phyloP scores from a whole-genome alignment of 371 early-diverging fungal species.

The Saksenaea oblongispora region DNA sequence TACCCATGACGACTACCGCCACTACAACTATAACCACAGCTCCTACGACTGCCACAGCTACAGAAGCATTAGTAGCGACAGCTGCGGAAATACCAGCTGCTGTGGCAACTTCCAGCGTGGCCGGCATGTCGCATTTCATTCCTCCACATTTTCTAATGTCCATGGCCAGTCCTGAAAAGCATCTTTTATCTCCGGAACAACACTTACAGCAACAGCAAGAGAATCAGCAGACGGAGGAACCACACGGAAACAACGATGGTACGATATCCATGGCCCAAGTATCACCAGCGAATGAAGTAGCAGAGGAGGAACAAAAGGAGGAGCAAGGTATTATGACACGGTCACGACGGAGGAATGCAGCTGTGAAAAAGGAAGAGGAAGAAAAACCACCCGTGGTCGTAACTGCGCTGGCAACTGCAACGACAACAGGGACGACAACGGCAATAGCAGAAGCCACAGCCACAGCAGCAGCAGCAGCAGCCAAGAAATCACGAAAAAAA shows the following conservation, averaged over 20 bases:
- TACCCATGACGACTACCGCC: conserved; percentile 7
- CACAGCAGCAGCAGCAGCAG: background rate
- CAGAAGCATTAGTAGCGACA: conserved; percentile 5
- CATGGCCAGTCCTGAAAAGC: background rate
- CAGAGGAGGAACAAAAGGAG: conserved; percentile 9
- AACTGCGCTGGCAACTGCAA: too few species aligned
- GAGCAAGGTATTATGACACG: conserved; percentile 18
- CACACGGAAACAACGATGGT: background rate
- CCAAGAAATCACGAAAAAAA: conserved; percentile 38
- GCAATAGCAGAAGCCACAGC: too few species aligned
- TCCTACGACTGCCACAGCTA: conserved; percentile 1
- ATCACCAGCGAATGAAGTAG: background rate
- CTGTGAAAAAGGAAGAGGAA: conserved; percentile 13
- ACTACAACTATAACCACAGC: conserved; percentile 7
- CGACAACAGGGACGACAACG: too few species aligned
- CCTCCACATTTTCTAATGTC: conserved; percentile 9
- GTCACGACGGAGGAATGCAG: conserved; percentile 6
- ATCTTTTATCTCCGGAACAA: background rate
- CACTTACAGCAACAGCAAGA: background rate
- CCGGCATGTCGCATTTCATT: conserved; percentile 3
- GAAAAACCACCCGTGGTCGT: conserved; percentile 6
- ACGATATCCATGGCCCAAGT: background rate
- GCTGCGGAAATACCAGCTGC: background rate
- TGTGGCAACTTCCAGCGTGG: background rate
- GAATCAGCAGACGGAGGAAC: background rate